Evolutionary conservation across 768 basidiomycete species (phyloP).

Genomic region (Leccinum variicolor): DNA sequence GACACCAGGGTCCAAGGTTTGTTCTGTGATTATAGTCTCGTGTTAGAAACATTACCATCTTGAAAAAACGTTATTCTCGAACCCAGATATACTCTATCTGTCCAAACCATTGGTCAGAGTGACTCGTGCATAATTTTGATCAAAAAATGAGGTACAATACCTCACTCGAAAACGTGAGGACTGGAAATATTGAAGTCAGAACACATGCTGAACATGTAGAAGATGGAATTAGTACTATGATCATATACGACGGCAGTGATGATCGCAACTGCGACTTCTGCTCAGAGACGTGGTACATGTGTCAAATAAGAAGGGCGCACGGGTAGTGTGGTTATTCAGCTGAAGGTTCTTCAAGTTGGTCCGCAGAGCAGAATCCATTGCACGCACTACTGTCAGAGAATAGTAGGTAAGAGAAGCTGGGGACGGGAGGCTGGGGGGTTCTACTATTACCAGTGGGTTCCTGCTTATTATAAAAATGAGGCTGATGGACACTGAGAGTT

Average conservation of each 20-base stretch:
- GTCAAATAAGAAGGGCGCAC: not conserved
- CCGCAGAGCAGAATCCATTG: not conserved
- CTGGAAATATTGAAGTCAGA: not conserved
- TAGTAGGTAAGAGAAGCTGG: no score
- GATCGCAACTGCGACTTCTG: not conserved
- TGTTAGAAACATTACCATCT: not conserved
- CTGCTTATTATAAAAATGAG: not conserved
- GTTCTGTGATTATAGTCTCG: not conserved
- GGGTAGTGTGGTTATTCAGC: rapidly evolving
- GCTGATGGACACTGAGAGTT: not conserved
- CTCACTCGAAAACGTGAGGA: not conserved
- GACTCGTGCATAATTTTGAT: not conserved
- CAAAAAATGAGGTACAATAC: not conserved
- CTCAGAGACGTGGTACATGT: not conserved
- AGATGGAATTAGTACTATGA: not conserved
- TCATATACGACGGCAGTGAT: not conserved
- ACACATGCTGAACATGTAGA: not conserved
- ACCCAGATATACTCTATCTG: not conserved
- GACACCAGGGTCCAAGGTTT: not conserved
- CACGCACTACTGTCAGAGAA: not conserved
- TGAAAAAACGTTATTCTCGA: not conserved
- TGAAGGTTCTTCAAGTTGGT: not conserved
- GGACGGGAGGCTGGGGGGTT: no score
- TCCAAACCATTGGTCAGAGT: not conserved
- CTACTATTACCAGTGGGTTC: not conserved